phyloP scores from a whole-genome alignment of 768 basidiomycete genomes.

The Rubroboletus satanas region DNA sequence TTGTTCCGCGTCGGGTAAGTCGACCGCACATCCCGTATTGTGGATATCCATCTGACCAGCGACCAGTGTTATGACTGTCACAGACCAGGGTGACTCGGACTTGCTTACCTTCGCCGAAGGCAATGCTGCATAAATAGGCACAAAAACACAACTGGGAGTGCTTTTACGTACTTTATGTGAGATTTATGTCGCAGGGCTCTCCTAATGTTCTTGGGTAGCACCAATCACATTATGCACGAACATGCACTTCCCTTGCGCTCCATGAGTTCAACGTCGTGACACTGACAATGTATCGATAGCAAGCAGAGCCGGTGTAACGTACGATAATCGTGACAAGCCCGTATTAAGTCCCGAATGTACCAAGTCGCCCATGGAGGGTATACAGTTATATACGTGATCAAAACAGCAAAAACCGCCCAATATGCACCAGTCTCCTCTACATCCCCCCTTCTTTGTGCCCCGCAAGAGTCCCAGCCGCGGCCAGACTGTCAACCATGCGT shows the following conservation, averaged over 20 bases:
- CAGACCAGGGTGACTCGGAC: conserved; percentile 95
- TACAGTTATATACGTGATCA: neutral
- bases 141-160: neutral
- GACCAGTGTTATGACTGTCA: conserved; percentile 91
- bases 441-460: neutral
- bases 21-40: neutral
- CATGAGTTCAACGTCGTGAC: neutral
- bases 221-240: neutral
- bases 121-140: conserved; percentile 48
- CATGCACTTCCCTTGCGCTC: neutral
- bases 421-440: neutral
- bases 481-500: conserved; percentile 22
- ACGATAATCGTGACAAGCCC: neutral
- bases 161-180: conserved; percentile 4
- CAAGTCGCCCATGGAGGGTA: neutral
- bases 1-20: conserved; percentile 95
- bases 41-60: conserved; percentile 5
- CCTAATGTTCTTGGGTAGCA: neutral
- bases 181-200: neutral
- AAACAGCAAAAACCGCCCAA: neutral
- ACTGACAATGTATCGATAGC: too few relatives aligned
- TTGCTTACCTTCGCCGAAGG: conserved; percentile 84
- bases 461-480: conserved; percentile 15
- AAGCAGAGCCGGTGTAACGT: neutral
- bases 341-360: neutral